These are phyloP conservation scores for Penicillium steckii DNA, from an alignment of 495 filamentous ascomycete genomes.

Conservation along the genomic window DNA sequence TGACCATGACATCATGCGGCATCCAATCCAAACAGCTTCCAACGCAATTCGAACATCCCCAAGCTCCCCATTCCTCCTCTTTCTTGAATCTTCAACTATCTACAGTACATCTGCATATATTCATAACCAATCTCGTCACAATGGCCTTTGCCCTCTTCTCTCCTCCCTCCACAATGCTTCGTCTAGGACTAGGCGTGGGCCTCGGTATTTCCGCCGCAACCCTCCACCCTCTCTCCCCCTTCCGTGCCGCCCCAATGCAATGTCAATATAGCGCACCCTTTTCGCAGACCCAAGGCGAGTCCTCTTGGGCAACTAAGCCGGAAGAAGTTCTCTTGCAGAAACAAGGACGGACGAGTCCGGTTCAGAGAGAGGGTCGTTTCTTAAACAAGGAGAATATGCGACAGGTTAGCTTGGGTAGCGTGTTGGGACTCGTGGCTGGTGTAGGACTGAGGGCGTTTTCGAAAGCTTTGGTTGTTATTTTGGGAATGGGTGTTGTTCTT, in stretches of 20 bases:
- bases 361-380: slow-evolving; percentile 16
- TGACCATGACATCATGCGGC: slow-evolving; percentile 15
- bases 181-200: slow-evolving; percentile 43
- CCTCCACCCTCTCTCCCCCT: slow-evolving; percentile 36
- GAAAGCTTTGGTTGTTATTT: slow-evolving; percentile 65
- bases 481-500: slow-evolving; percentile 68
- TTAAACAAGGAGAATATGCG: slow-evolving; percentile 52
- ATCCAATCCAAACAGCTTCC: slow-evolving; percentile 6
- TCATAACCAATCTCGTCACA: slow-evolving; percentile 4
- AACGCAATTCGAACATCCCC: neutral
- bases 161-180: slow-evolving; percentile 33
- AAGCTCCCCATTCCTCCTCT: neutral
- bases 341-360: slow-evolving; percentile 23
- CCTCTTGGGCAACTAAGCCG: slow-evolving; percentile 27
- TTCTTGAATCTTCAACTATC: neutral
- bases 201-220: slow-evolving; percentile 32
- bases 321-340: slow-evolving; percentile 25
- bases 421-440: slow-evolving; percentile 67
- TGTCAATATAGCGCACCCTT: slow-evolving; percentile 38
- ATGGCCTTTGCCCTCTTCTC: slow-evolving; percentile 34
- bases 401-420: slow-evolving; percentile 68
- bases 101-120: neutral
- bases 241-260: slow-evolving; percentile 38
- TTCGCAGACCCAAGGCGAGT: slow-evolving; percentile 19
- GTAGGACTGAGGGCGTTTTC: slow-evolving; percentile 74